Percentiles rank a stretch among this genome's conserved stretches.
phyloP scores from a whole-genome alignment of 805 yeast species.

The Barnettozyma siamensis region DNA sequence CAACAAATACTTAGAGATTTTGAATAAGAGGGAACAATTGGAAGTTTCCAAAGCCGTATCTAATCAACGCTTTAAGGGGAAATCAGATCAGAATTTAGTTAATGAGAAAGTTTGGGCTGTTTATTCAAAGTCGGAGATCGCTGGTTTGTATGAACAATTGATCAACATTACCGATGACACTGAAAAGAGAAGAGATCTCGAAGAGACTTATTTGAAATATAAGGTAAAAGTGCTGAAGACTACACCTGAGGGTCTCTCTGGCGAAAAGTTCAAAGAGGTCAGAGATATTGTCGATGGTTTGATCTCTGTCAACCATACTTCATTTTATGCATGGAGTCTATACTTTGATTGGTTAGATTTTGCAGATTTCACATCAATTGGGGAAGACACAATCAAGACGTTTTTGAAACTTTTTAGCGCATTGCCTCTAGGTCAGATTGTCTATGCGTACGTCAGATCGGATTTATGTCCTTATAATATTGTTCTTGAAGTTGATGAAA shows the following conservation, averaged over 20 bases:
- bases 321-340: slow-evolving; percentile 63
- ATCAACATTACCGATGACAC: slow-evolving; percentile 62
- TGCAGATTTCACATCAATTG: slow-evolving; percentile 41
- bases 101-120: slow-evolving; percentile 43
- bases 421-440: slow-evolving; percentile 55
- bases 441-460: slow-evolving; percentile 60
- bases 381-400: slow-evolving; percentile 38
- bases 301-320: slow-evolving; percentile 59
- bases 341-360: slow-evolving; percentile 73
- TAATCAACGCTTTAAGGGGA: slow-evolving; percentile 40
- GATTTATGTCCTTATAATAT: slow-evolving; percentile 55
- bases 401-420: slow-evolving; percentile 52
- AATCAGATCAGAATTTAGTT: background rate
- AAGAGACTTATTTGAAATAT: slow-evolving; percentile 54
- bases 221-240: slow-evolving; percentile 47
- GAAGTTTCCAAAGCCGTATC: slow-evolving; percentile 36
- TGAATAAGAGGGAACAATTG: slow-evolving; percentile 34
- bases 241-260: slow-evolving; percentile 42
- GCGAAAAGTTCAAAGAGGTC: slow-evolving; percentile 35
- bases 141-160: slow-evolving; percentile 46
- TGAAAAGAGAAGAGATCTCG: slow-evolving; percentile 47
- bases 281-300: slow-evolving; percentile 61
- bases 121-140: slow-evolving; percentile 46
- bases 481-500: slow-evolving; percentile 13
- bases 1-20: slow-evolving; percentile 36